Base-by-base conservation (phyloP, 148 eudicot genomes). In the Tetragonia tetragonoides region DNA sequence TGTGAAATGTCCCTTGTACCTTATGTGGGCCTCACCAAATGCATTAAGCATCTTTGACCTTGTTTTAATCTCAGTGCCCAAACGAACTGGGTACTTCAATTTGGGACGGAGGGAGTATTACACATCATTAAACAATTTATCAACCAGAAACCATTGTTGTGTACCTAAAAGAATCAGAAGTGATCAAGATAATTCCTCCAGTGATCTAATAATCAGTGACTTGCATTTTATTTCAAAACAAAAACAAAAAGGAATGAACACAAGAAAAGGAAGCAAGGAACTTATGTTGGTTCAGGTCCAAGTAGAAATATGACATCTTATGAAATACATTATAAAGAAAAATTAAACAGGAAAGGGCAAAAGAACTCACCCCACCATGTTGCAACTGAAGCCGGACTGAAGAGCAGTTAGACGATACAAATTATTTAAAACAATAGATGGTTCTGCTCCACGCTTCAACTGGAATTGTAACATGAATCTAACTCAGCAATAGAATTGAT, bases 361-460 rank as follows among this genome's bases (percentile, higher is more conserved):
- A 5, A 37, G 7, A 53, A 82, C 99, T 85, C 79, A 95, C 99
- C 99, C 99, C 70, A 95, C 97, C 99, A 95, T 95, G 83, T 95
- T 95, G 91, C 99, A 95, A 89, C 89, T 91, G 75, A 95, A 95
- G 79, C 97, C 82, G 23, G 99, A 87, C 84, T 95, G 99, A 68
- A 95, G 91, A 70, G 93, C 92, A 67, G 99, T 95, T 64, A 81
- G 86, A 77, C 99, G 99, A 80, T 87, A 95, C 49, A 95, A 83
- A 86, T 95, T 95, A 82, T 95, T 95, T 61, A 95, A 87, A 61
- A 95, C 93, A 75, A 95, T 88, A 70, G 92, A 76, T 40, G 99
- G 97, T 79, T 93, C 97, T 68, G 97, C 85, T 66, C 97, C 97
- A 76, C 94, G 91, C 87, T 93, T 95, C 53, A 95, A 83, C 99